Percentiles rank a stretch among this genome's conserved stretches.
Conservation (phyloP, 2,329 filamentous ascomycete species). For the Talaromyces sp. region DNA sequence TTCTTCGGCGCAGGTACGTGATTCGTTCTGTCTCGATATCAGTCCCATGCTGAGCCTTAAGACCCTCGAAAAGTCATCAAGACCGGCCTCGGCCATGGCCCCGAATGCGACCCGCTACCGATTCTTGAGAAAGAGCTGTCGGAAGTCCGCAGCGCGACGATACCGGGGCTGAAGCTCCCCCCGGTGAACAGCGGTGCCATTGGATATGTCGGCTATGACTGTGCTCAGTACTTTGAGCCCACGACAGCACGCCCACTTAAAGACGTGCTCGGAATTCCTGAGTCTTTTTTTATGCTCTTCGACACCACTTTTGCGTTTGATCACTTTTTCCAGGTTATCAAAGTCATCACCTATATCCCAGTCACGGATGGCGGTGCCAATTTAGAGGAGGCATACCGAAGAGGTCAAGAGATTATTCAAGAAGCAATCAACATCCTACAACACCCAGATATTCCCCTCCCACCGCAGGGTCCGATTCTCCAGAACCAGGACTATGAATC, state of each 20-base stretch:
- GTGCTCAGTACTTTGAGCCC: constrained; percentile 95
- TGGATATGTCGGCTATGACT: constrained; percentile 96
- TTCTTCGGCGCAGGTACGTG: constrained; percentile 75
- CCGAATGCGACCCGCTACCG: constrained; percentile 77
- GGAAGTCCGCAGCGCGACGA: constrained; percentile 73
- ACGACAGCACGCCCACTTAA: constrained; percentile 84
- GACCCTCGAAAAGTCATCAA: constrained; percentile 73
- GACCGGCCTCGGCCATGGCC: constrained; percentile 82
- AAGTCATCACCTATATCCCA: constrained; percentile 85
- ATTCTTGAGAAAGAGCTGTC: constrained; percentile 75
- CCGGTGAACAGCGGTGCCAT: constrained; percentile 88
- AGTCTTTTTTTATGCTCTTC: constrained; percentile 95
- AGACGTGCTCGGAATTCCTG: constrained; percentile 82
- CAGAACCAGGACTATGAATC: constrained; percentile 77
- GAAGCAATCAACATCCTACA: constrained; percentile 68
- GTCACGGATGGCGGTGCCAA: constrained; percentile 58
- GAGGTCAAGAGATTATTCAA: constrained; percentile 61
- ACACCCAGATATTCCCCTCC: constrained; percentile 70
- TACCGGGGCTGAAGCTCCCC: constrained; percentile 78
- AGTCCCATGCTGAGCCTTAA: constrained; percentile 22
- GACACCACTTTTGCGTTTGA: constrained; percentile 93
- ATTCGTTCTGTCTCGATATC: not conserved
- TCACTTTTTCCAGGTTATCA: constrained; percentile 87
- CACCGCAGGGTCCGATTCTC: constrained; percentile 68
- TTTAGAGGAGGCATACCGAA: constrained; percentile 66